phyloP scores from a whole-genome alignment of 257 asterid species.

The Solanum commersonii region DNA sequence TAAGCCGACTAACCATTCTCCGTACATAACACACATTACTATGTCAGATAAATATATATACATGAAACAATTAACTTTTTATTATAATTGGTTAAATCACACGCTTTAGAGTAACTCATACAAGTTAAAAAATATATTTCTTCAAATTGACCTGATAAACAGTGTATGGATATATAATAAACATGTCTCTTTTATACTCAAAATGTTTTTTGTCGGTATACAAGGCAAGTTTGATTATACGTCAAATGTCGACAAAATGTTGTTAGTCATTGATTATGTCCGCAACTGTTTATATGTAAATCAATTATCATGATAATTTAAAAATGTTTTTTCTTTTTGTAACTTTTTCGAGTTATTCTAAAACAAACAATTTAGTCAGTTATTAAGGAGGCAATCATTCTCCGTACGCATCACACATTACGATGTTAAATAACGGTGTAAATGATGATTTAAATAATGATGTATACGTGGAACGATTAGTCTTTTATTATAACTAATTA shows the following conservation, averaged over 20 bases:
- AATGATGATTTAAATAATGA: too few relatives aligned
- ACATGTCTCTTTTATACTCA: background rate
- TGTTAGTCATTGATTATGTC: background rate
- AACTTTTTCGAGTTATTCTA: background rate
- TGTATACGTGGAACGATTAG: background rate
- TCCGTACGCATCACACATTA: background rate
- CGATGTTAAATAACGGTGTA: background rate
- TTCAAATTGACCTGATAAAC: too few relatives aligned
- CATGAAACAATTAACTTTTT: too few relatives aligned
- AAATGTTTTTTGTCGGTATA: background rate
- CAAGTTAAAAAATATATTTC: too few relatives aligned
- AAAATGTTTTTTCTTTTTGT: background rate
- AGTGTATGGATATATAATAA: too few relatives aligned
- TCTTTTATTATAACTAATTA: background rate
- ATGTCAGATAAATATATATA: too few relatives aligned
- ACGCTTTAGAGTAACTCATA: too few relatives aligned
- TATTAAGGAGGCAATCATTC: too few relatives aligned
- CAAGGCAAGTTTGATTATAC: background rate
- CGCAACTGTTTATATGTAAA: background rate
- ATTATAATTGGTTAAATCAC: too few relatives aligned
- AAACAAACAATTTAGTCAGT: background rate
- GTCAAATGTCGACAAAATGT: background rate
- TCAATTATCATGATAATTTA: background rate
- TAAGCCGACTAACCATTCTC: too few relatives aligned
- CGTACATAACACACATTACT: background rate